Percentiles rank a stretch among this genome's conserved stretches.
These are phyloP conservation scores for Glycyrrhiza uralensis DNA, from an alignment of 306 rosid genomes.

Conservation along the genomic window DNA sequence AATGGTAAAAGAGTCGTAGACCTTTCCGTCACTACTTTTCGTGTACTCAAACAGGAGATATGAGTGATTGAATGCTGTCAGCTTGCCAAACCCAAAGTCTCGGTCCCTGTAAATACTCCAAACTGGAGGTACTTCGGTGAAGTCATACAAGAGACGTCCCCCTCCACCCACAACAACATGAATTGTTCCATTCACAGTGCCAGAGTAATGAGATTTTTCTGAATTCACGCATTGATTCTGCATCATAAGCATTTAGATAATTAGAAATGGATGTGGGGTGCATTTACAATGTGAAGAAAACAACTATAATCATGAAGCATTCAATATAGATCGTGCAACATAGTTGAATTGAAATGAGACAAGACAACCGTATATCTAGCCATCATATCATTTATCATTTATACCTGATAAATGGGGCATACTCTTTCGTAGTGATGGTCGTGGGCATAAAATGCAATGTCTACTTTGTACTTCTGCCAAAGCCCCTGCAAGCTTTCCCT, in stretches of 20 bases:
- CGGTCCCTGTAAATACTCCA: conserved; percentile 69
- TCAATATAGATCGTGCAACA: too few species aligned
- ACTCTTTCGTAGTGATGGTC: conserved; percentile 87
- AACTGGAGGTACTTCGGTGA: conserved; percentile 33
- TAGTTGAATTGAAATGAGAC: too few species aligned
- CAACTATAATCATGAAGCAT: background rate
- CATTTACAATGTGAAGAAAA: background rate
- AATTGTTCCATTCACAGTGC: conserved; percentile 65
- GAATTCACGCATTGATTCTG: conserved; percentile 66
- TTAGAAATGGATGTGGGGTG: conserved; percentile 7
- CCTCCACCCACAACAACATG: conserved; percentile 82
- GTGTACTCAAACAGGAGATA: conserved; percentile 66
- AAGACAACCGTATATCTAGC: too few species aligned
- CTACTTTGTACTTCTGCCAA: conserved; percentile 90
- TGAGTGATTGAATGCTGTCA: conserved; percentile 72
- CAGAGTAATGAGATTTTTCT: conserved; percentile 49
- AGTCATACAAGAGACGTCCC: conserved; percentile 55
- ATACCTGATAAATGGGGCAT: conserved; percentile 86
- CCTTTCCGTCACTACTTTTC: conserved; percentile 70
- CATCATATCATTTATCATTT: background rate
- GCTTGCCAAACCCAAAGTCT: conserved; percentile 67
- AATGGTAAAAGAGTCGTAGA: conserved; percentile 63
- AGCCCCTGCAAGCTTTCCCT: conserved; percentile 76
- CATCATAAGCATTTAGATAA: conserved; percentile 11
- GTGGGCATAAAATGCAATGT: conserved; percentile 76